Conservation (phyloP, 306 rosid genomes). For the Quillaja saponaria region DNA sequence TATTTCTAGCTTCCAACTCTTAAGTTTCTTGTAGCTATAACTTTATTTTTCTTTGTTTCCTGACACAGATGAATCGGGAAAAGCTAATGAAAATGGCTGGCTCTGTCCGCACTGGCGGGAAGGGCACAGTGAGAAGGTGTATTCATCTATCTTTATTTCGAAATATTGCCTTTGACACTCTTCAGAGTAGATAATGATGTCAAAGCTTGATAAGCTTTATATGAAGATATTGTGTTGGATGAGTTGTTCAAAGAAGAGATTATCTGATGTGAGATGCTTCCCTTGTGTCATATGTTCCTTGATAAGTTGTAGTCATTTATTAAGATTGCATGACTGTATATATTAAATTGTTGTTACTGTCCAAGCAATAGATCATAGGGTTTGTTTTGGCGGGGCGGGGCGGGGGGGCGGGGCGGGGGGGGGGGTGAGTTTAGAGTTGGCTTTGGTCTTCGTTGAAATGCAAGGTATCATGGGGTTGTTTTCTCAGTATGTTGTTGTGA, state of each 20-base stretch:
- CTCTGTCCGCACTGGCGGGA: slow-evolving; percentile 96
- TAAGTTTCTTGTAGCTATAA: not conserved
- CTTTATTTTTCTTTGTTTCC: not conserved
- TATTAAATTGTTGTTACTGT: too few species aligned
- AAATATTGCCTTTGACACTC: not conserved
- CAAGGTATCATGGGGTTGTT: too few species aligned
- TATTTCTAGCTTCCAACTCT: not conserved
- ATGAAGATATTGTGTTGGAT: not conserved
- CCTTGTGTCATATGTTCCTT: too few species aligned
- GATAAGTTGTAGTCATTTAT: too few species aligned
- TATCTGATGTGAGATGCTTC: too few species aligned
- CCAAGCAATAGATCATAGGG: too few species aligned
- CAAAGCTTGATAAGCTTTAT: not conserved
- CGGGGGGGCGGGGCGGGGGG: too few species aligned
- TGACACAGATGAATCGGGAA: slow-evolving; percentile 72
- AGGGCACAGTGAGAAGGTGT: slow-evolving; percentile 92
- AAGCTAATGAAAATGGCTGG: slow-evolving; percentile 92
- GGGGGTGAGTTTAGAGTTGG: too few species aligned
- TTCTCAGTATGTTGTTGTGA: too few species aligned
- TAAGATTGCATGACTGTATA: too few species aligned
- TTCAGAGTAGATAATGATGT: not conserved
- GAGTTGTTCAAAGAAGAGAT: not conserved
- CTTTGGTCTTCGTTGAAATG: too few species aligned
- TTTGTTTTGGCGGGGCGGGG: too few species aligned
- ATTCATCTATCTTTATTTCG: not conserved